phyloP scores from a whole-genome alignment of 1,139 yeast genomes.

The Magnusiomyces magnusii region DNA sequence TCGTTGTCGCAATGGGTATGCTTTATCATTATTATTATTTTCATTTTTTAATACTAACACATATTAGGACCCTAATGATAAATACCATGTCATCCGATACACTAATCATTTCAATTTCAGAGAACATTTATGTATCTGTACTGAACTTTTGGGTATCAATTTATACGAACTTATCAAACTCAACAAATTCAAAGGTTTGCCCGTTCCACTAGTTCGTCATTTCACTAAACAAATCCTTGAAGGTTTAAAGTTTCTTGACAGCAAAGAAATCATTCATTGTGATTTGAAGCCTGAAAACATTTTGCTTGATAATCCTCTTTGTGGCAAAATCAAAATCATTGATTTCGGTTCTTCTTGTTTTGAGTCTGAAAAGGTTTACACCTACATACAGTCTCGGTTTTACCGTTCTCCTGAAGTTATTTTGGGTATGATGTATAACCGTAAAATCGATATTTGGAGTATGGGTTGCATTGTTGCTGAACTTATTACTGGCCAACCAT shows the following conservation, averaged over 20 bases:
- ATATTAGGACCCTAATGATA: slow-evolving; percentile 38
- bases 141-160: slow-evolving; percentile 64
- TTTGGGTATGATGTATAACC: slow-evolving; percentile 65
- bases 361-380: slow-evolving; percentile 79
- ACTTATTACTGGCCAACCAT: slow-evolving; percentile 55
- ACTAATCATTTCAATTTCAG: slow-evolving; percentile 70
- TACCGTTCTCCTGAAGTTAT: slow-evolving; percentile 90
- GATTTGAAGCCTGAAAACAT: slow-evolving; percentile 96
- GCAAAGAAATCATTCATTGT: slow-evolving; percentile 59
- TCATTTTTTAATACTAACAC: slow-evolving; percentile 7
- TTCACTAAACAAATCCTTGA: slow-evolving; percentile 50
- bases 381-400: slow-evolving; percentile 92
- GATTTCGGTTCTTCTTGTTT: slow-evolving; percentile 98
- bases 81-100: slow-evolving; percentile 46
- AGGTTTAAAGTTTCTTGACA: slow-evolving; percentile 56
- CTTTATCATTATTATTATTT: not conserved
- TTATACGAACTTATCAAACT: slow-evolving; percentile 59
- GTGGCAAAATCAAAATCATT: slow-evolving; percentile 83
- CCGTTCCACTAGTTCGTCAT: slow-evolving; percentile 42
- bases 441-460: slow-evolving; percentile 75
- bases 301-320: slow-evolving; percentile 63
- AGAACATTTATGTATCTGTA: slow-evolving; percentile 74
- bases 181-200: slow-evolving; percentile 54
- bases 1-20: slow-evolving; percentile 34
- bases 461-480: slow-evolving; percentile 65